Conservation (phyloP, 805 yeast genomes). For the Ogataea philodendri region DNA sequence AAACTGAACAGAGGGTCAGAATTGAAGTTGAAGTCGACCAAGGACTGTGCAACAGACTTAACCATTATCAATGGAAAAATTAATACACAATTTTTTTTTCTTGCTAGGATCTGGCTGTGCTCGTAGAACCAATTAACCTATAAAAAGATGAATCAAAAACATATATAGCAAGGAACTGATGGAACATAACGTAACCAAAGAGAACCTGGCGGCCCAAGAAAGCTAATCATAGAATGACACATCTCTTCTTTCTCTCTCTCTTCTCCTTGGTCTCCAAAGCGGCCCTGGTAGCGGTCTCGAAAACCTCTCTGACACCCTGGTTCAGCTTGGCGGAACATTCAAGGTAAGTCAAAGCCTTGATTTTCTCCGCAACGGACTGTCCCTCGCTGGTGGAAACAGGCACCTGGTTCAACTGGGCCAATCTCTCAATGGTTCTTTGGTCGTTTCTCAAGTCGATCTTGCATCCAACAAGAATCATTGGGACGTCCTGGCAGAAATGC, state of each 20-base stretch:
- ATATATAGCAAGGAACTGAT: constrained; percentile 11
- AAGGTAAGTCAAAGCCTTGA: constrained; percentile 80
- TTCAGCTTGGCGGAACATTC: constrained; percentile 94
- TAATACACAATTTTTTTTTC: constrained; percentile 2
- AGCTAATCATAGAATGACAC: constrained; percentile 55
- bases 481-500: constrained; percentile 93
- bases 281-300: constrained; percentile 90
- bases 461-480: constrained; percentile 89
- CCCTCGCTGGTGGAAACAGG: constrained; percentile 85
- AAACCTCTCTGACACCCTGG: constrained; percentile 89
- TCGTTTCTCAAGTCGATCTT: constrained; percentile 87
- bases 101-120: constrained; percentile 9
- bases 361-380: constrained; percentile 81
- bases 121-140: constrained; percentile 13
- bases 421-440: constrained; percentile 68
- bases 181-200: background rate
- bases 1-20: constrained; percentile 69
- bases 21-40: constrained; percentile 44
- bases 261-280: constrained; percentile 67
- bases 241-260: constrained; percentile 61
- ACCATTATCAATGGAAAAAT: constrained; percentile 3
- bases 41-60: constrained; percentile 37
- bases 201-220: background rate
- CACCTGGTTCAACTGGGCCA: constrained; percentile 70
- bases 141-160: constrained; percentile 16